Conservation (phyloP, 106 monocot genomes). For the Xerophyta viscosa region DNA sequence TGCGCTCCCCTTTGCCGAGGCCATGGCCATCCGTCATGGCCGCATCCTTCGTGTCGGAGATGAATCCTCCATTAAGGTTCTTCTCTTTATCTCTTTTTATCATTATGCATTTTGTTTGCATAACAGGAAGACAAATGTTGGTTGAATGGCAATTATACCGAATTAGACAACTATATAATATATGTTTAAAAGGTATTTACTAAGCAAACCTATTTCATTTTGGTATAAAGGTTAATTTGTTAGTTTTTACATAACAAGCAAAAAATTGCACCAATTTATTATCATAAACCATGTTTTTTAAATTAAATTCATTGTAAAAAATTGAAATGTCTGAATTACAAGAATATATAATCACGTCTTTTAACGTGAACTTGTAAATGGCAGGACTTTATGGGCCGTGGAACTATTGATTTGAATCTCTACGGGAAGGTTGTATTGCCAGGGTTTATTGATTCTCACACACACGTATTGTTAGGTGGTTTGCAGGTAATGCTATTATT, state of each 20-base stretch:
- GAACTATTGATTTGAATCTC: slow-evolving; percentile 50
- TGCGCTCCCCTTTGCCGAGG: slow-evolving; percentile 41
- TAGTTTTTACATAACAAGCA: too few relatives aligned
- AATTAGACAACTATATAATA: too few relatives aligned
- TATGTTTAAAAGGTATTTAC: too few relatives aligned
- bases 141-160: too few relatives aligned
- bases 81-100: neutral
- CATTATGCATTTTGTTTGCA: neutral
- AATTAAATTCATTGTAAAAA: neutral
- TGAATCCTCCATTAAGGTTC: slow-evolving; percentile 30
- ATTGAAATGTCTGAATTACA: neutral
- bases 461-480: slow-evolving; percentile 74
- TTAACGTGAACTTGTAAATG: slow-evolving; percentile 8
- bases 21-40: slow-evolving; percentile 47
- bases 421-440: slow-evolving; percentile 70
- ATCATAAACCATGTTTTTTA: too few relatives aligned
- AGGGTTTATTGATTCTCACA: slow-evolving; percentile 93
- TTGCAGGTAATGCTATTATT: slow-evolving; percentile 59
- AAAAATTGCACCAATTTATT: too few relatives aligned
- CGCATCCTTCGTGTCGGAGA: slow-evolving; percentile 46
- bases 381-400: slow-evolving; percentile 52
- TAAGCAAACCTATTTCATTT: too few relatives aligned
- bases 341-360: neutral
- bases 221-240: too few relatives aligned
- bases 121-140: too few relatives aligned